Percentiles rank a stretch among this genome's conserved stretches.
phyloP scores from a whole-genome alignment of 2,329 filamentous ascomycete genomes.

The Aspergillus pseudonomiae region DNA sequence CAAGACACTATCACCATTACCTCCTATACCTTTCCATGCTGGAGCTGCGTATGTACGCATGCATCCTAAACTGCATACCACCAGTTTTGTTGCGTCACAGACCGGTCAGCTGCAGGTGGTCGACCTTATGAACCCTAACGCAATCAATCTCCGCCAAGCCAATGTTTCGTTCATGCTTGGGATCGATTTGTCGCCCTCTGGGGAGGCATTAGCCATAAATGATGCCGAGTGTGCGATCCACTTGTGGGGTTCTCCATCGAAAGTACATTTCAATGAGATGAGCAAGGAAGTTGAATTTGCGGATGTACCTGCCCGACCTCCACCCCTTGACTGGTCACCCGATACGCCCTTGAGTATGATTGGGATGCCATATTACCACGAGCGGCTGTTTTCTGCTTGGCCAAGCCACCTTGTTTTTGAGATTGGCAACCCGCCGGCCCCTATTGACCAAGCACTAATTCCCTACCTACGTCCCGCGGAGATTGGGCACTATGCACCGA shows the following conservation, averaged over 20 bases:
- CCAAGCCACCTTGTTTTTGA: constrained; percentile 82
- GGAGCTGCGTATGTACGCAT: constrained; percentile 94
- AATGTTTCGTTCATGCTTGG: constrained; percentile 77
- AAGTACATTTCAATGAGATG: constrained; percentile 84
- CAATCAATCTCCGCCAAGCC: constrained; percentile 80
- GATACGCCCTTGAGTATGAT: constrained; percentile 82
- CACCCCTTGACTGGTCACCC: constrained; percentile 67
- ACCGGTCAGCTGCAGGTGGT: constrained; percentile 93
- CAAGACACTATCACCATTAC: constrained; percentile 83
- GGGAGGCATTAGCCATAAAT: constrained; percentile 79
- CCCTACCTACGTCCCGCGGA: constrained; percentile 71
- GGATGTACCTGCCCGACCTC: constrained; percentile 65
- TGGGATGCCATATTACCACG: constrained; percentile 92
- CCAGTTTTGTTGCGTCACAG: constrained; percentile 89
- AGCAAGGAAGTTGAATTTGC: constrained; percentile 77
- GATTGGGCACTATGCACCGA: constrained; percentile 76
- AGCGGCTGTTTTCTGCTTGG: constrained; percentile 85
- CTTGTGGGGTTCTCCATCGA: constrained; percentile 84
- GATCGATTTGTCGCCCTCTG: constrained; percentile 84
- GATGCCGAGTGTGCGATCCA: constrained; percentile 79
- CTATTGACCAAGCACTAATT: constrained; percentile 72
- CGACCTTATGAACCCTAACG: constrained; percentile 90
- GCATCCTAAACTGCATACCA: constrained; percentile 94
- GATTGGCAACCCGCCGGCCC: constrained; percentile 77
- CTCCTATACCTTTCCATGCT: constrained; percentile 88